Evolutionary conservation across 495 filamentous ascomycete genomes (phyloP), one percentile per base, ranked within the genome.

Genomic region (Choiromyces venosus): DNA sequence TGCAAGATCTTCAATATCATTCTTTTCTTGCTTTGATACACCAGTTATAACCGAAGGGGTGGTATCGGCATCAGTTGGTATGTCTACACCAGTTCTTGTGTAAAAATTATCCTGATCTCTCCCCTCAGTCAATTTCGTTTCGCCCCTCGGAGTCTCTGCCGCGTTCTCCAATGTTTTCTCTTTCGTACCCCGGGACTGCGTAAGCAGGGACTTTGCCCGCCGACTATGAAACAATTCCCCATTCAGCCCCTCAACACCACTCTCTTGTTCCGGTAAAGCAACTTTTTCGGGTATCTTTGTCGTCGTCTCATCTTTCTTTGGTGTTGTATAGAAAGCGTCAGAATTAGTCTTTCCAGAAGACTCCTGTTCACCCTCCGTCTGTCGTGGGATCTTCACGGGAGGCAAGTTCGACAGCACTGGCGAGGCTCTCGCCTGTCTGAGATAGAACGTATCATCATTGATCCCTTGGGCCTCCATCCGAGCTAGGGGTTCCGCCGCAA

Each of bases 391-490:
- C 77, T 89, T 90, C 19, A 86, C 83, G 71, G 85, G 81, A 21
- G 89, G 89, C 37, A 88, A 79, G 21, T 87, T 86, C 10, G 88
- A 90, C 12, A 85, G 73, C 8, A 86, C 84, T 6, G 86, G 80
- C 33, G 83, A 83, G 19, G 82, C 79, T 69, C 85, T 81, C 18
- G 76, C 78, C 7, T 87, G 86, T 14, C 85, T 86, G 36, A 83
- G 80, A 75, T 88, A 89, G 78, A 89, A 90, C 33, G 85, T 85
- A 79, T 92, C 89, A 76, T 87, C 85, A 68, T 86, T 84, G 44
- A 84, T 83, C 68, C 84, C 87, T 79, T 73, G 66, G n/a, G 39
- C 68, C n/a, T 79, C 81, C 74, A 72, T 80, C 76, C 71, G 78
- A 2, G 81, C 78, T 10, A 83, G 81, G 14, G 76, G 78, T 42